Evolutionary conservation across 2,329 filamentous ascomycete species (phyloP).

Genomic region (Epicoccum sorghinum): DNA sequence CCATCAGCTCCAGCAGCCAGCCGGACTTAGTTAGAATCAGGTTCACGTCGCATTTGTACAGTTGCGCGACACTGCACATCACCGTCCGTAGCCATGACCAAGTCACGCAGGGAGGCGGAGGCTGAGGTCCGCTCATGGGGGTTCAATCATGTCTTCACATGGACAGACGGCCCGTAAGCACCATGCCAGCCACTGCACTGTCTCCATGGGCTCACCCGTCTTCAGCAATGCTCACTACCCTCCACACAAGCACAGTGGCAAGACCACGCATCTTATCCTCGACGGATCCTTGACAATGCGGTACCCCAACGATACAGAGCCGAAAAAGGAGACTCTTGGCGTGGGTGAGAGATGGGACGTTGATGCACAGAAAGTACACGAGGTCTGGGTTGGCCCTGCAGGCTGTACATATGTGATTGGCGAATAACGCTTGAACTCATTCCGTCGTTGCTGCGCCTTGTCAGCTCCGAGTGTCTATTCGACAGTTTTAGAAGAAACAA

Average conservation of each 20-base stretch:
- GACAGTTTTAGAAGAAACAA: no score
- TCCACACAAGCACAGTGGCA: conserved; percentile 67
- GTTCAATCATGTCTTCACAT: conserved; percentile 72
- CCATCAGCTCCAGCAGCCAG: not conserved
- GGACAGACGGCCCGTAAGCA: conserved; percentile 71
- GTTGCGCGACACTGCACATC: not conserved
- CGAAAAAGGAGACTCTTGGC: conserved; percentile 64
- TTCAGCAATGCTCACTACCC: conserved; percentile 66
- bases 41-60: not conserved
- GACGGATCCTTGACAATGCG: conserved; percentile 69
- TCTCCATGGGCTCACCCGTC: not conserved
- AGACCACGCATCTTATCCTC: conserved; percentile 74
- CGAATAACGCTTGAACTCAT: conserved; percentile 46
- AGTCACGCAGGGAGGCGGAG: conserved; percentile 60
- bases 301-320: conserved; percentile 65
- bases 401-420: conserved; percentile 73
- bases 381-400: conserved; percentile 70
- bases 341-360: conserved; percentile 70
- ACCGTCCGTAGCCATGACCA: conserved; percentile 34
- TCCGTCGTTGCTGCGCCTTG: no score
- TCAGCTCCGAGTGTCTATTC: no score
- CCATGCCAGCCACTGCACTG: not conserved
- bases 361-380: conserved; percentile 66
- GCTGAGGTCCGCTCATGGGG: conserved; percentile 71
- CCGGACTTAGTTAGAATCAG: not conserved